phyloP scores from a whole-genome alignment of 768 basidiomycete genomes.

The Hypholoma sublateritium region DNA sequence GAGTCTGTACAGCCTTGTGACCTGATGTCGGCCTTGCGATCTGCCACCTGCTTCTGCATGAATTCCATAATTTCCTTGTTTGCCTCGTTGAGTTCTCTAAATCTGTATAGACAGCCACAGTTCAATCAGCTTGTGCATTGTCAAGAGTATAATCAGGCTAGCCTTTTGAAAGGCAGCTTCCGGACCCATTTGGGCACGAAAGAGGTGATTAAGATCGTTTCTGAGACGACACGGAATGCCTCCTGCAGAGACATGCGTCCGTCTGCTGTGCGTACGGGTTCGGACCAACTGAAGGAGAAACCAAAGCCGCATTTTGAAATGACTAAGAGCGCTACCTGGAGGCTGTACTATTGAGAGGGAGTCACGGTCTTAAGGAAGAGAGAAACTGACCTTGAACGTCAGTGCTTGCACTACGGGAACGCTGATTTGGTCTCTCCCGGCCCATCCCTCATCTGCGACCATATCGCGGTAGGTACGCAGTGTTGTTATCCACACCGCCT shows the following conservation, averaged over 20 bases:
- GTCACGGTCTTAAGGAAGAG: background rate
- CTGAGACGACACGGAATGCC: slow-evolving; percentile 30
- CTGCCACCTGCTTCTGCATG: slow-evolving; percentile 34
- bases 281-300: slow-evolving; percentile 40
- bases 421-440: slow-evolving; percentile 23
- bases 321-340: slow-evolving; percentile 41
- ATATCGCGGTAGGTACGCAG: slow-evolving; percentile 36
- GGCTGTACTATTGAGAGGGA: background rate
- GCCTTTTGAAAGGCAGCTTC: slow-evolving; percentile 31
- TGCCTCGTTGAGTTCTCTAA: slow-evolving; percentile 14
- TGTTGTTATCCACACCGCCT: slow-evolving; percentile 41
- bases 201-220: slow-evolving; percentile 24
- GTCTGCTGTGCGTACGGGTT: slow-evolving; percentile 34
- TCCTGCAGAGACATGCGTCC: slow-evolving; percentile 34
- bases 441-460: slow-evolving; percentile 36
- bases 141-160: background rate
- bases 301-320: slow-evolving; percentile 49
- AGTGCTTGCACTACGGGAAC: slow-evolving; percentile 31
- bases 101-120: slow-evolving; percentile 10
- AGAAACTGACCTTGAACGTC: slow-evolving; percentile 33
- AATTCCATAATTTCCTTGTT: slow-evolving; percentile 29
- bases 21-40: slow-evolving; percentile 28
- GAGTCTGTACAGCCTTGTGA: background rate
- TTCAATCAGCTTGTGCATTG: background rate
- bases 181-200: slow-evolving; percentile 38